These are phyloP conservation scores for Brassica balearica DNA, from an alignment of 441 rosid species.

Conservation along the genomic window DNA sequence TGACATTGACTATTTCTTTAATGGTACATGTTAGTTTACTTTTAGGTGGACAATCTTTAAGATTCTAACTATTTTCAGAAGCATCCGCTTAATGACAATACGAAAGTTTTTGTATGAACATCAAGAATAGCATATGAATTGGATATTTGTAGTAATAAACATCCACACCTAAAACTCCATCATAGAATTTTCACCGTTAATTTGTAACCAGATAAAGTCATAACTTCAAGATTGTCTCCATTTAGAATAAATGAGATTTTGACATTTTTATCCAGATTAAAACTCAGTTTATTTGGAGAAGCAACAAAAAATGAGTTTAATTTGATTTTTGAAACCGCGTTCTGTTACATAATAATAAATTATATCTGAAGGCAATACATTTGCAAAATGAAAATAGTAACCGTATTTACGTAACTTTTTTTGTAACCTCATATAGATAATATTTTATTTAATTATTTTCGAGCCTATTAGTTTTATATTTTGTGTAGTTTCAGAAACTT, in stretches of 20 bases:
- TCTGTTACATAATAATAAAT: not conserved
- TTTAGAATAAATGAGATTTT: not conserved
- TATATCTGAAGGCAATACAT: not conserved
- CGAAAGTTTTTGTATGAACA: not conserved
- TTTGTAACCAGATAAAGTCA: not conserved
- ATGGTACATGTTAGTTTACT: not conserved
- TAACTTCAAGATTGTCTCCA: not conserved
- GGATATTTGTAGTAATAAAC: not conserved
- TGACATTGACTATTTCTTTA: not conserved
- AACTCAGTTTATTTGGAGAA: not conserved
- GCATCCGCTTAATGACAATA: not conserved
- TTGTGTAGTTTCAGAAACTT: not conserved
- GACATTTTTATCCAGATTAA: not conserved
- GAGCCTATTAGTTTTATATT: not conserved
- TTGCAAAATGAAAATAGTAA: not conserved
- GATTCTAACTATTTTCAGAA: not conserved
- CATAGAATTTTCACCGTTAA: not conserved
- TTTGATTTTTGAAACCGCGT: not conserved
- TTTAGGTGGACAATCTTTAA: conserved; percentile 3
- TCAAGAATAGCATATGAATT: not conserved
- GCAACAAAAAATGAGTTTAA: not conserved
- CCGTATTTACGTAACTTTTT: not conserved
- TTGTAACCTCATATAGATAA: not conserved
- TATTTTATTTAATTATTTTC: not conserved
- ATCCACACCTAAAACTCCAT: not conserved